Base-by-base conservation (phyloP, 495 filamentous ascomycete species). In the Penicillium taxi region DNA sequence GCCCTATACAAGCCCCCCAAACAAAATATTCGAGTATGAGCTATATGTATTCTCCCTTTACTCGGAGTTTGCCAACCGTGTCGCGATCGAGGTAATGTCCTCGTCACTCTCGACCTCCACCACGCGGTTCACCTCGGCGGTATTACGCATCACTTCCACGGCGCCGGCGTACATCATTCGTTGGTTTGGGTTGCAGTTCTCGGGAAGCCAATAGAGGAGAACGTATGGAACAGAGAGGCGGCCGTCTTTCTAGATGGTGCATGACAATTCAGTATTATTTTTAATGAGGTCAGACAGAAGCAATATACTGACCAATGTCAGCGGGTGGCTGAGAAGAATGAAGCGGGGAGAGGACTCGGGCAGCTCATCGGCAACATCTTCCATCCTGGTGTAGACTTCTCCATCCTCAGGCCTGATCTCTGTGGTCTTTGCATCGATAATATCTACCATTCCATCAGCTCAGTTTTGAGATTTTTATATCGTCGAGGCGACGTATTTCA, bases 151-250 rank as follows among this genome's bases (percentile, higher is more conserved):
- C 61, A 95, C 62, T 65, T 98, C 90, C 58, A 93, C 94, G 16
- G 90, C 90, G 13, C 86, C 80, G 12, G 91, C 91, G 63, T 98
- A 98, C 64, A 87, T 72, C 91, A 96, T 96, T 33, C 84, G 78
- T 53, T 81, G 59, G 43, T 82, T 81, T 42, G 67, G 73, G 58
- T 91, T 94, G 65, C 84, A 88, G 29, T 89, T 94, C 29, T 76
- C 81, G 12, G 91, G 91, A 31, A 96, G 74, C 61, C 89, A 95
- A 66, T 88, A 94, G 24, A 98, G 65, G 54, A 98, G 75, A 26
- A 95, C 87, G 58, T 96, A 98, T 16, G 90, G 91, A 17, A 83
- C 78, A 0, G 80, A 66, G 14, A 72, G 61, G 18, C 81, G 66
- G 26, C 82, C 81, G 17, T 74, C 78, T 11, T 66, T 59, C 78